Conservation (phyloP, 2,329 filamentous ascomycete genomes). For the Colletotrichum kahawae region DNA sequence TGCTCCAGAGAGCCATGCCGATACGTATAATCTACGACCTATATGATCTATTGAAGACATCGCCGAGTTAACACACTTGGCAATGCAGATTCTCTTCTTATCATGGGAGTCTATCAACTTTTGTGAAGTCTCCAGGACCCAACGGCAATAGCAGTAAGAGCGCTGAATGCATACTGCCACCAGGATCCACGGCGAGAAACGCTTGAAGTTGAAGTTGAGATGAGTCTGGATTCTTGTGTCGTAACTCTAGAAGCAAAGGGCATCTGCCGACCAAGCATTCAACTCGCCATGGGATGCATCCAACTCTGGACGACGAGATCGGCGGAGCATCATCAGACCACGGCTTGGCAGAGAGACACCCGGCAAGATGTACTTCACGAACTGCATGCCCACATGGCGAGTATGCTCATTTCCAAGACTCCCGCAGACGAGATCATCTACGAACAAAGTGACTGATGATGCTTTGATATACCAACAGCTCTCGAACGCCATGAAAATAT, state of each 20-base stretch:
- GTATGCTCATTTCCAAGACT: neutral
- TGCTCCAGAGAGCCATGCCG: neutral
- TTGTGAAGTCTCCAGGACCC: neutral
- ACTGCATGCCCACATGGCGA: neutral
- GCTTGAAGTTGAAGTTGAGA: neutral
- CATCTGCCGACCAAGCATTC: neutral
- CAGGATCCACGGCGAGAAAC: neutral
- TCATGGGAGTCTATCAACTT: neutral
- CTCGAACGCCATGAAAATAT: neutral
- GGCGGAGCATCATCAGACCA: neutral
- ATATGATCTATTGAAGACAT: neutral
- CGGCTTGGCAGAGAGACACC: neutral
- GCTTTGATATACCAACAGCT: neutral
- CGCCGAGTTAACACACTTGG: neutral
- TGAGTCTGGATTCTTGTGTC: neutral
- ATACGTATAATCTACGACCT: neutral
- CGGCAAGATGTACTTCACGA: neutral
- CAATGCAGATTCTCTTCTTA: neutral
- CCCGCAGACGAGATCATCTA: neutral
- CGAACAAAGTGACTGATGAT: neutral
- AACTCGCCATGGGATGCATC: neutral
- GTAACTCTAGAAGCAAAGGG: neutral
- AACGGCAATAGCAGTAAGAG: neutral
- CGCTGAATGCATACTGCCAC: neutral
- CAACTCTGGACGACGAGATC: neutral